A percentile compares a stretch with the other conserved stretches of the same genome.
phyloP scores from a whole-genome alignment of 2,329 filamentous ascomycete genomes.

The Lachnellula occidentalis region DNA sequence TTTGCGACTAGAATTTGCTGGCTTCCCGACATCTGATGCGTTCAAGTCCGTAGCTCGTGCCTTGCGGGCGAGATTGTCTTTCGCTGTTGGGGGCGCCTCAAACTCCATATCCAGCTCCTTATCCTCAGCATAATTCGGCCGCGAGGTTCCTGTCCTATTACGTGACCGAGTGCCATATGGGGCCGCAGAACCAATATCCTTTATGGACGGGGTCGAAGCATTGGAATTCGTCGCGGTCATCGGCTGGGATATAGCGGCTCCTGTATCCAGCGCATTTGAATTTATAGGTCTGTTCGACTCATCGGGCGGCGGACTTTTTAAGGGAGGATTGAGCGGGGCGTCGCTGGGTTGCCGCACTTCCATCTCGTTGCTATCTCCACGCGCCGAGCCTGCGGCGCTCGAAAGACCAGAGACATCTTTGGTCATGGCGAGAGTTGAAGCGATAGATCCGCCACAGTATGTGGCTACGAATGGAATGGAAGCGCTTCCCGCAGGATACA shows the following conservation, averaged over 20 bases:
- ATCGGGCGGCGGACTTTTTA: slow-evolving; percentile 2
- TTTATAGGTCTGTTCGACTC: slow-evolving; percentile 13
- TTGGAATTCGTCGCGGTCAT: slow-evolving; percentile 45
- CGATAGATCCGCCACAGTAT: slow-evolving; percentile 3
- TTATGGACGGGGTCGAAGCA: slow-evolving; percentile 42
- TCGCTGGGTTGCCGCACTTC: slow-evolving; percentile 12
- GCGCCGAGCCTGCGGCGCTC: slow-evolving; percentile 21
- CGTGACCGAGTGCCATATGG: slow-evolving; percentile 91
- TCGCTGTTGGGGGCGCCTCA: slow-evolving; percentile 57
- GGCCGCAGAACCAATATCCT: slow-evolving; percentile 38
- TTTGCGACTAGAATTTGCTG: slow-evolving; percentile 36
- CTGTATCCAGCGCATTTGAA: slow-evolving; percentile 10
- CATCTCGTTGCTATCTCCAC: slow-evolving; percentile 9
- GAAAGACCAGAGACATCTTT: slow-evolving; percentile 26
- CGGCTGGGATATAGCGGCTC: slow-evolving; percentile 34
- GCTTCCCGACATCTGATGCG: slow-evolving; percentile 13
- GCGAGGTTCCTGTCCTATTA: slow-evolving; percentile 72
- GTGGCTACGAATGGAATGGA: slow-evolving; percentile 10
- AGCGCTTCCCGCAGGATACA: slow-evolving; percentile 29
- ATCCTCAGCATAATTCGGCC: slow-evolving; percentile 93
- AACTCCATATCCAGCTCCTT: slow-evolving; percentile 87
- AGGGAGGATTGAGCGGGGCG: slow-evolving; percentile 5
- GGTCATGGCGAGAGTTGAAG: slow-evolving; percentile 21
- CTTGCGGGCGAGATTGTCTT: slow-evolving; percentile 51
- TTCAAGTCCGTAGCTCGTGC: slow-evolving; percentile 35